phyloP scores from a whole-genome alignment of 805 yeast genomes.

The Sugiyamaella marilandica region DNA sequence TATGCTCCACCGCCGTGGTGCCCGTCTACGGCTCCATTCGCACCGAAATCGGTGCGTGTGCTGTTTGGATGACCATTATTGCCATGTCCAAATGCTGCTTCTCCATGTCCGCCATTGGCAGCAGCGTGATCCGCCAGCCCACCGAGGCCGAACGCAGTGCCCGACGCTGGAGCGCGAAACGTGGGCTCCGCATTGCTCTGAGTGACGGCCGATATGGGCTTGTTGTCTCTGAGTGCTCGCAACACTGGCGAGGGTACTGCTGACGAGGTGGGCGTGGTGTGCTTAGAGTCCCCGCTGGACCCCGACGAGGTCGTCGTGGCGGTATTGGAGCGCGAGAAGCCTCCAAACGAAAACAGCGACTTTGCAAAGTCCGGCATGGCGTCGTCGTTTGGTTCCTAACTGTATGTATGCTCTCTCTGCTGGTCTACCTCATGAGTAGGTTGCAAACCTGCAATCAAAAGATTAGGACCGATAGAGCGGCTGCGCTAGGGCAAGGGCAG shows the following conservation, averaged over 20 bases:
- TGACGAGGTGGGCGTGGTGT: not conserved
- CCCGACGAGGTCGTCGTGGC: conserved; percentile 7
- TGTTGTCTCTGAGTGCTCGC: conserved; percentile 3
- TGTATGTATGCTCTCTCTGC: not conserved
- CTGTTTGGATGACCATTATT: too few species aligned
- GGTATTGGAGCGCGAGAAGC: conserved; percentile 9
- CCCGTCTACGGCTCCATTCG: too few species aligned
- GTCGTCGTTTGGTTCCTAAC: not conserved
- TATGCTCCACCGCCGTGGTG: too few species aligned
- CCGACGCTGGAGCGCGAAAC: not conserved
- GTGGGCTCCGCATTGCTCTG: conserved; percentile 12
- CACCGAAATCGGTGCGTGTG: too few species aligned
- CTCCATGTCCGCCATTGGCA: not conserved
- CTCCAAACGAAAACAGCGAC: conserved; percentile 22
- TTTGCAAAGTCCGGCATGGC: conserved; percentile 24
- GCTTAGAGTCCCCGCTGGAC: conserved; percentile 1
- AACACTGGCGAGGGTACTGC: conserved; percentile 7
- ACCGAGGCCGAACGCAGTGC: not conserved
- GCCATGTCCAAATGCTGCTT: too few species aligned
- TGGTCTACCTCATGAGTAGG: conserved; percentile 1
- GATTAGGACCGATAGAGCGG: conserved; percentile 1
- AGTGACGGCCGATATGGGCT: conserved; percentile 11
- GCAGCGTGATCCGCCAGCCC: not conserved
- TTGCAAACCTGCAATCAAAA: conserved; percentile 4
- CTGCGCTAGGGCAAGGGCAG: not conserved